Evolutionary conservation across 371 early-diverging fungal species (phyloP), one percentile per base, ranked within the genome.

Genomic region (Batkoa obscura): DNA sequence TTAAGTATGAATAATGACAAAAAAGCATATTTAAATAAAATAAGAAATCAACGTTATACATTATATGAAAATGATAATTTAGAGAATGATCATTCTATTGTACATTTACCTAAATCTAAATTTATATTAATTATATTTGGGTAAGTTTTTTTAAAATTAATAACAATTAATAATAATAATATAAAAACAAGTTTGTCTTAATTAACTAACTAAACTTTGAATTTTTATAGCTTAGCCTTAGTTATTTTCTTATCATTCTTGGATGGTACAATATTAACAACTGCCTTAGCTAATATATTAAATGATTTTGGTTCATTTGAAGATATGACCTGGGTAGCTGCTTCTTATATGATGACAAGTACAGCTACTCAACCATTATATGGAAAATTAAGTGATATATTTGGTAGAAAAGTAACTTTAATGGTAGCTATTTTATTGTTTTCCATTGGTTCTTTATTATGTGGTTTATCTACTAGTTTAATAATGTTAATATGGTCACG

Each of bases 331-430:
- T 87, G 86, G 87, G 72, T 87, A 30, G 78, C 76, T 2, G 81
- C 80, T 1, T 66, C 83, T 1, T 85, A 84, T 62, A 64, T 88
- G 70, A 66, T 88, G 52, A 84, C 84, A 31, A 69, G 70, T 10
- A 85, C 86, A 2, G 77, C 83, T 5, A 64, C 84, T 39, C 84
- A 84, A 58, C 88, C 89, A 12, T 63, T 86, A 8, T 84, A 81
- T 67, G 73, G 57, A 17, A 57, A 57, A 56, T 55, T 62, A 32
- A 74, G 76, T 12, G 80, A 80, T 60, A 74, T 75, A 41, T 79
- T 82, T 67, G 88, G 87, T 2, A 76, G 86, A 50, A 75, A 70
- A 64, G 49, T 58, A 3, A 69, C 75, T 0, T 62, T 78, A 42
- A 51, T 79, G 5, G 72, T 72, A 60, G 79, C 81, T 5, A 69